Conservation (phyloP, 2,329 filamentous ascomycete species). For the Fusarium nanum region DNA sequence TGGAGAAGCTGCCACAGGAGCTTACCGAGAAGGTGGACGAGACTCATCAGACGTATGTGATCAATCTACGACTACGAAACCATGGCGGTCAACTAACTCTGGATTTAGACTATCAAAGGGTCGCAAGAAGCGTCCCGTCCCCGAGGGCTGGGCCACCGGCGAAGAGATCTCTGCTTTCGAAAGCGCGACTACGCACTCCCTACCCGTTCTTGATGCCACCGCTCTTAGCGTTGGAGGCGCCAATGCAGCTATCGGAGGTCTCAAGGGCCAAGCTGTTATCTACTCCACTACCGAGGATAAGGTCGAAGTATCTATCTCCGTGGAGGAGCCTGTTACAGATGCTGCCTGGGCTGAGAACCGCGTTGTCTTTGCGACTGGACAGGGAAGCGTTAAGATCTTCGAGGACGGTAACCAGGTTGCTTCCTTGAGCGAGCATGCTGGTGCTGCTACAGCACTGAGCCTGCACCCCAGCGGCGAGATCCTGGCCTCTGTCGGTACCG, state of each 20-base stretch:
- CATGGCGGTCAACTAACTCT: slow-evolving; percentile 21
- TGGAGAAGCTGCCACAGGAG: slow-evolving; percentile 77
- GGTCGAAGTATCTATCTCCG: slow-evolving; percentile 73
- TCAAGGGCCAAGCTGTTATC: slow-evolving; percentile 78
- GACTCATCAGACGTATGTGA: slow-evolving; percentile 80
- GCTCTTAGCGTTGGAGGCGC: slow-evolving; percentile 66
- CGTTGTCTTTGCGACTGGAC: slow-evolving; percentile 78
- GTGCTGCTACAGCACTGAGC: slow-evolving; percentile 79
- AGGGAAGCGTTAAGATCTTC: slow-evolving; percentile 84
- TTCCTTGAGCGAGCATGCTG: slow-evolving; percentile 83
- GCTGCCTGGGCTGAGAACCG: slow-evolving; percentile 73
- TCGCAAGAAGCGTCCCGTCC: slow-evolving; percentile 88
- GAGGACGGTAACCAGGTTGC: slow-evolving; percentile 76
- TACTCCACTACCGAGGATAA: slow-evolving; percentile 78
- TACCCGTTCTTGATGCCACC: slow-evolving; percentile 62
- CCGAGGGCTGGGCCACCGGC: slow-evolving; percentile 83
- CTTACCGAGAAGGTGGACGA: slow-evolving; percentile 80
- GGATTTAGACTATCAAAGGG: slow-evolving; percentile 80
- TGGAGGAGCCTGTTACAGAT: slow-evolving; percentile 75
- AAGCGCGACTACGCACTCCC: slow-evolving; percentile 57
- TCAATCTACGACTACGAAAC: neutral
- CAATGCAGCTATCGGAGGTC: slow-evolving; percentile 78
- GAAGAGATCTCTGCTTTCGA: slow-evolving; percentile 72
- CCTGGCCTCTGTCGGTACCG: slow-evolving; percentile 85
- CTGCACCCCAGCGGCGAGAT: slow-evolving; percentile 86